Percentiles rank a stretch among this genome's conserved stretches.
Evolutionary conservation across 805 yeast species (phyloP).

Genomic region (Kodamaea restingae): DNA sequence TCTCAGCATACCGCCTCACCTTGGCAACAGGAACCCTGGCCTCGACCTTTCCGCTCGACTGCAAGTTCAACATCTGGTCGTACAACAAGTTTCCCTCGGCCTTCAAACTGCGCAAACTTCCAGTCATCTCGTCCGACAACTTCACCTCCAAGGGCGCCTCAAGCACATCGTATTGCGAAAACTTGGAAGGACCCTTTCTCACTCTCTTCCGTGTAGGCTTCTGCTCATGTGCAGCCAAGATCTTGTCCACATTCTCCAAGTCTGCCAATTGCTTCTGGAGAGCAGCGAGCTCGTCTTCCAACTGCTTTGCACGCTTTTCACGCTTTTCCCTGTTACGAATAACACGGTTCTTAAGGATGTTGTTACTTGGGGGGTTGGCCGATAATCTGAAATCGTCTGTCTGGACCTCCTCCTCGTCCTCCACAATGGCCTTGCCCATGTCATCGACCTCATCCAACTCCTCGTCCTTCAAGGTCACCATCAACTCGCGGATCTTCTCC

Average conservation of each 20-base stretch:
- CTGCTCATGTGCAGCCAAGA: slow-evolving; percentile 24
- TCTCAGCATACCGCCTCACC: slow-evolving; percentile 63
- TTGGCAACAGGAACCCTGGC: slow-evolving; percentile 68
- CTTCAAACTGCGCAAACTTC: slow-evolving; percentile 74
- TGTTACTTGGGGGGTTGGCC: slow-evolving; percentile 62
- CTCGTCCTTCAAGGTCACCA: slow-evolving; percentile 57
- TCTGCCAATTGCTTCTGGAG: slow-evolving; percentile 60
- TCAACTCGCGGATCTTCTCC: slow-evolving; percentile 59
- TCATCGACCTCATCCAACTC: slow-evolving; percentile 44
- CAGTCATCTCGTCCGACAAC: slow-evolving; percentile 82
- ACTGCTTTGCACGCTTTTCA: slow-evolving; percentile 53
- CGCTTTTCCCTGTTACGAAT: slow-evolving; percentile 70
- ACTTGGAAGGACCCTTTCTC: slow-evolving; percentile 29
- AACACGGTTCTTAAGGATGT: slow-evolving; percentile 69
- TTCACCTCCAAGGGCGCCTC: slow-evolving; percentile 65
- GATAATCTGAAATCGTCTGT: slow-evolving; percentile 50
- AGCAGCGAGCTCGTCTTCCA: slow-evolving; percentile 54
- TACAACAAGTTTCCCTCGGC: slow-evolving; percentile 88
- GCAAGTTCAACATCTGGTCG: slow-evolving; percentile 78
- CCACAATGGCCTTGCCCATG: slow-evolving; percentile 37
- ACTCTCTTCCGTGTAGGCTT: slow-evolving; percentile 16
- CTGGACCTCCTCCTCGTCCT: slow-evolving; percentile 30
- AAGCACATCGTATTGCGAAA: slow-evolving; percentile 40
- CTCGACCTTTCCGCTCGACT: slow-evolving; percentile 83
- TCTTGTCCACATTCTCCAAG: slow-evolving; percentile 35